Conservation (phyloP, 1,139 yeast species). For the Candida sp. region DNA sequence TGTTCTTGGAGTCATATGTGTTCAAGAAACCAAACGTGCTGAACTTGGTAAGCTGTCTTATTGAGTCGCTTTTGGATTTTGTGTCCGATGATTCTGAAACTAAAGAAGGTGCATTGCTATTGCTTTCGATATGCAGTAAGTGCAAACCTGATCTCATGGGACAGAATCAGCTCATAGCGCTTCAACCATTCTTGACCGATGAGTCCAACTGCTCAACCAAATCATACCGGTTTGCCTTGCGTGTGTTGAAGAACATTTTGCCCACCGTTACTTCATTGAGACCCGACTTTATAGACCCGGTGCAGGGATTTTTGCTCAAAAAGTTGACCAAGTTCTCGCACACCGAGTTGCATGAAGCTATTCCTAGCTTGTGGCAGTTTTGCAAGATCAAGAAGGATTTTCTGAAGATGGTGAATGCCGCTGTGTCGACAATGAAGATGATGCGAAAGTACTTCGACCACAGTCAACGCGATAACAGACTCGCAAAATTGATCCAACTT, state of each 20-base stretch:
- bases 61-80: constrained; percentile 21
- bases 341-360: constrained; percentile 66
- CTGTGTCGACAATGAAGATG: constrained; percentile 58
- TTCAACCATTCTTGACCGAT: constrained; percentile 63
- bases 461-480: constrained; percentile 41
- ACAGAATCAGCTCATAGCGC: constrained; percentile 65
- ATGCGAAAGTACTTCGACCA: constrained; percentile 46
- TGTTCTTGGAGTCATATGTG: constrained; percentile 38
- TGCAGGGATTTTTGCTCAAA: constrained; percentile 56
- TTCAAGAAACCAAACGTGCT: constrained; percentile 24
- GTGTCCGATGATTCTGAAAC: constrained; percentile 21
- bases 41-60: neutral
- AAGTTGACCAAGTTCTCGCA: constrained; percentile 62
- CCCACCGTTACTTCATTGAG: constrained; percentile 48
- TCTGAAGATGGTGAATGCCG: constrained; percentile 58
- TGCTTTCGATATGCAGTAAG: constrained; percentile 58
- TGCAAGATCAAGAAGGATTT: constrained; percentile 51
- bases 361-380: constrained; percentile 67
- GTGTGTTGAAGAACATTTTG: constrained; percentile 55
- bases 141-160: constrained; percentile 54
- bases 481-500: constrained; percentile 61
- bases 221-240: constrained; percentile 47
- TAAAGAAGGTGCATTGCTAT: constrained; percentile 42
- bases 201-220: constrained; percentile 40
- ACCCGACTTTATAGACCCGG: constrained; percentile 50